Percentiles rank a stretch among this genome's conserved stretches.
phyloP scores from a whole-genome alignment of 2,329 filamentous ascomycete genomes.

The Orbilia blumenaviensis region DNA sequence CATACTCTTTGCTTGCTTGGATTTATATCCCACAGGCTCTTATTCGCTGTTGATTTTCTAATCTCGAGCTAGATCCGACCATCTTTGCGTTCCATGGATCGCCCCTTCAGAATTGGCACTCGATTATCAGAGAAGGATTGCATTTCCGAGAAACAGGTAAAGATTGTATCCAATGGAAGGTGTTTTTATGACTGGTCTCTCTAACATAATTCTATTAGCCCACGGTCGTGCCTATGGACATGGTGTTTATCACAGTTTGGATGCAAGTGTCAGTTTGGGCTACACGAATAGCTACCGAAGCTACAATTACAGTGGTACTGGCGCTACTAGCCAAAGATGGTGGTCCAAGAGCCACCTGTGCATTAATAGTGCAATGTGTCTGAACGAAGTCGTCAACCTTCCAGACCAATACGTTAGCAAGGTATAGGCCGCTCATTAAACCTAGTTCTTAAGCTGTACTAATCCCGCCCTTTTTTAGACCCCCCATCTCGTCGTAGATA shows the following conservation, averaged over 20 bases:
- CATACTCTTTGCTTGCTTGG: too few species aligned
- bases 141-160: slow-evolving; percentile 70
- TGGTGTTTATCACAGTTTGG: slow-evolving; percentile 80
- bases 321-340: slow-evolving; percentile 8
- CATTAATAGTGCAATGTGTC: slow-evolving; percentile 70
- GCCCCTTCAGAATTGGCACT: slow-evolving; percentile 81
- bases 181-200: not conserved
- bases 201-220: slow-evolving; percentile 21
- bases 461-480: not conserved
- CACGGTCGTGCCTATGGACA: slow-evolving; percentile 79
- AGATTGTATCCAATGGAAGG: not conserved
- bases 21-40: not conserved
- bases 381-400: slow-evolving; percentile 86
- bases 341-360: slow-evolving; percentile 76
- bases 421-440: slow-evolving; percentile 25
- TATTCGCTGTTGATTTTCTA: slow-evolving; percentile 56
- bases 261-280: slow-evolving; percentile 67
- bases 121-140: slow-evolving; percentile 82
- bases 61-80: slow-evolving; percentile 67
- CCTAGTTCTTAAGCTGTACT: not conserved
- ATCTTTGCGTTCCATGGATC: slow-evolving; percentile 91
- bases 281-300: slow-evolving; percentile 60
- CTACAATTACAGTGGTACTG: slow-evolving; percentile 60
- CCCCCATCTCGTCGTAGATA: slow-evolving; percentile 71
- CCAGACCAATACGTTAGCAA: slow-evolving; percentile 68